Percentiles rank a stretch among this genome's conserved stretches.
phyloP scores from a whole-genome alignment of 495 filamentous ascomycete genomes.

The Aspergillus heteromorphus region DNA sequence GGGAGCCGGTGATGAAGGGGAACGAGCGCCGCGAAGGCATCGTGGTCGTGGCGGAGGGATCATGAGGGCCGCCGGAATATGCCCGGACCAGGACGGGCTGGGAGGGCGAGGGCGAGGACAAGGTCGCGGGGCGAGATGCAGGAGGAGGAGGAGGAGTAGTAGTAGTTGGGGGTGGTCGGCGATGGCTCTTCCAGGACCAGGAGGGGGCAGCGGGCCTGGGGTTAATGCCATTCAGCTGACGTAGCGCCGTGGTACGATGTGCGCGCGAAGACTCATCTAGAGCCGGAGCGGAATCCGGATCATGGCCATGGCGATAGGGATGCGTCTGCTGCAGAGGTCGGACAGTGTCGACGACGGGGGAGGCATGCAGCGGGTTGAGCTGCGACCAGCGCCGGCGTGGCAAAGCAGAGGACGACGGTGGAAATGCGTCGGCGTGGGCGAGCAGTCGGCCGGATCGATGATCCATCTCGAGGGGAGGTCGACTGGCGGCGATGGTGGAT shows the following conservation, averaged over 20 bases:
- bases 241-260: conserved; percentile 25
- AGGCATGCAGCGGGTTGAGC: conserved; percentile 20
- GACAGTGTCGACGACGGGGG: conserved; percentile 15
- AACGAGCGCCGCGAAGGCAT: conserved; percentile 36
- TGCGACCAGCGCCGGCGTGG: conserved; percentile 29
- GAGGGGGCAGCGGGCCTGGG: too few species aligned
- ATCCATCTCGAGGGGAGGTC: conserved; percentile 25
- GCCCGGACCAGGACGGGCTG: conserved; percentile 44
- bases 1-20: conserved; percentile 20
- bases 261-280: conserved; percentile 27
- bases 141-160: too few species aligned
- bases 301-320: conserved; percentile 23
- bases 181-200: conserved; percentile 15
- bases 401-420: conserved; percentile 27
- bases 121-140: too few species aligned
- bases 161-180: too few species aligned
- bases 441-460: conserved; percentile 22
- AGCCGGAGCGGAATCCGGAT: conserved; percentile 19
- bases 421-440: conserved; percentile 25
- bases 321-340: conserved; percentile 18
- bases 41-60: conserved; percentile 15
- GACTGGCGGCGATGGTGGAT: conserved; percentile 8
- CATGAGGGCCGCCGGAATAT: conserved; percentile 34
- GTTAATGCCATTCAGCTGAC: conserved; percentile 24
- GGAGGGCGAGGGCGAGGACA: conserved; percentile 23